Conservation (phyloP, 768 basidiomycete genomes). For the Rhizopogon sp. region DNA sequence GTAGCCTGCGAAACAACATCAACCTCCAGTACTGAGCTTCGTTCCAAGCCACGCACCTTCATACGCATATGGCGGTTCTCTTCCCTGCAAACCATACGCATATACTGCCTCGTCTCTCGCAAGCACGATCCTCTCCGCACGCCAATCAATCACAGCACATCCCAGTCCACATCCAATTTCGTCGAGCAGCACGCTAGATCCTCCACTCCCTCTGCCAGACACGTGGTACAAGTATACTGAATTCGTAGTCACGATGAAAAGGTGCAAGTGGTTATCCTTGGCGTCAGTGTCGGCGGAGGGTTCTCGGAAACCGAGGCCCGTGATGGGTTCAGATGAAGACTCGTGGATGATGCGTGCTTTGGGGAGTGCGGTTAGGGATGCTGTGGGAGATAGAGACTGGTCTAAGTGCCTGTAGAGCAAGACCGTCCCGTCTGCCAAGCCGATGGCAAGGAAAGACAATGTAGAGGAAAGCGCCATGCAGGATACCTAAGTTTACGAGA, state of each 20-base stretch:
- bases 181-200: conserved; percentile 66
- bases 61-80: conserved; percentile 84
- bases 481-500: conserved; percentile 47
- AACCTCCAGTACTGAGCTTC: background rate
- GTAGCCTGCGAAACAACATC: conserved; percentile 9
- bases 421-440: conserved; percentile 93
- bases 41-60: conserved; percentile 55
- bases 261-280: conserved; percentile 39
- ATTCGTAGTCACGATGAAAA: conserved; percentile 88
- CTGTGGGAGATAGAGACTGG: conserved; percentile 72
- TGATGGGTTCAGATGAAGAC: conserved; percentile 82
- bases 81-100: conserved; percentile 73
- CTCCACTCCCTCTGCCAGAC: conserved; percentile 65
- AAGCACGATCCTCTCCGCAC: conserved; percentile 69
- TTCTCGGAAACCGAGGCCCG: conserved; percentile 85
- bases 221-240: conserved; percentile 74
- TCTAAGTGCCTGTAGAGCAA: conserved; percentile 88
- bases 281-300: conserved; percentile 19
- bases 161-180: conserved; percentile 83
- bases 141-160: conserved; percentile 79
- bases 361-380: conserved; percentile 70
- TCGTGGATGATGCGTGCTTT: conserved; percentile 85
- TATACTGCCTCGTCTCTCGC: conserved; percentile 93
- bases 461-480: conserved; percentile 73
- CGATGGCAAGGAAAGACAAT: conserved; percentile 84